These are phyloP conservation scores for Neophaeococcomyces aloes DNA, from an alignment of 2,329 filamentous ascomycete genomes.

Conservation along the genomic window DNA sequence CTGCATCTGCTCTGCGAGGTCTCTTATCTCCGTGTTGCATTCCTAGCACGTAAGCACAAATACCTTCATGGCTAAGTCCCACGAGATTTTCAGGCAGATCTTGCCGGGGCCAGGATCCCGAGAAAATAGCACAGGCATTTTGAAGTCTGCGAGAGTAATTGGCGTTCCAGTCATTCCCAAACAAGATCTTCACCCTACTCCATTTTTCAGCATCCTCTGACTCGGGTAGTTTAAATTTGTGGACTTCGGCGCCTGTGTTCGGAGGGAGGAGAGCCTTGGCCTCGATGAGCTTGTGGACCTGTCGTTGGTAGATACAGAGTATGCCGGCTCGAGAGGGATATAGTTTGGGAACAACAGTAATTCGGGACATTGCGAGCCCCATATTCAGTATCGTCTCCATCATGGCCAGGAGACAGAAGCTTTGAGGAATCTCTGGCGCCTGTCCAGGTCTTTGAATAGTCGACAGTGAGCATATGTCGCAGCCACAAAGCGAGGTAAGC, in stretches of 20 bases:
- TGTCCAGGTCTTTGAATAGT: not conserved
- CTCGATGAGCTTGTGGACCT: conserved; percentile 16
- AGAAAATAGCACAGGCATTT: conserved; percentile 17
- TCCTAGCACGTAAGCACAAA: conserved; percentile 18
- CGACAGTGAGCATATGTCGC: conserved; percentile 14
- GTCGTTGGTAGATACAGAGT: conserved; percentile 16
- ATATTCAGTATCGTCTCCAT: conserved; percentile 19
- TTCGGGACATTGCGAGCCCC: conserved; percentile 17
- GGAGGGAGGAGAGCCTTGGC: conserved; percentile 4
- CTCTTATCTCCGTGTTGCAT: conserved; percentile 11
- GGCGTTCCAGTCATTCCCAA: conserved; percentile 20
- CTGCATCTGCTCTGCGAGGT: conserved; percentile 4
- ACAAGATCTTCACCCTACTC: conserved; percentile 16
- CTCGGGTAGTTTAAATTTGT: too few relatives aligned
- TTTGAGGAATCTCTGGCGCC: conserved; percentile 8
- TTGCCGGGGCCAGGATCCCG: conserved; percentile 14
- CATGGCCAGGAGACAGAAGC: conserved; percentile 17
- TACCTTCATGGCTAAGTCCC: conserved; percentile 17
- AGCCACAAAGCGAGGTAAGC: conserved; percentile 16
- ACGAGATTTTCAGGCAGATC: conserved; percentile 17
- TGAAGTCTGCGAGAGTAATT: conserved; percentile 16
- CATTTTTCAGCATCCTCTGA: not conserved
- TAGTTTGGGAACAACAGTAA: conserved; percentile 15
- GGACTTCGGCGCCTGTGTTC: not conserved
- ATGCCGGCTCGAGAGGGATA: conserved; percentile 17